Conservation (phyloP, 257 asterid genomes). For the Solanum commersonii region DNA sequence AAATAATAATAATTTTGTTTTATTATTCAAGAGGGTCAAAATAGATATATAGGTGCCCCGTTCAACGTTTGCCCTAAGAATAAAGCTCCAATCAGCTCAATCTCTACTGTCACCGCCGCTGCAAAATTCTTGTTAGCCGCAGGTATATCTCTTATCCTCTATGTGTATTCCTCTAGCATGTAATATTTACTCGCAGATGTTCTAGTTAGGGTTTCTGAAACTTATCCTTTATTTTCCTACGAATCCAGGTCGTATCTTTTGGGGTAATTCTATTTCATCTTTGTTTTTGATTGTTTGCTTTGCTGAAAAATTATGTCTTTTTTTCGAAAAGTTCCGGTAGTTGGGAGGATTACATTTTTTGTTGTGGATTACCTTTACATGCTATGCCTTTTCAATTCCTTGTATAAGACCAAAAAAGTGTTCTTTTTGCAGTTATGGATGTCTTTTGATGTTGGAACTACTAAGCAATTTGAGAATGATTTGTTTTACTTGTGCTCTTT, state of each 20-base stretch:
- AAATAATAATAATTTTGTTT: too few species aligned
- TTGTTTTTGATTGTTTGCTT: background rate
- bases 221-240: background rate
- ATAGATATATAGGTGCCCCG: background rate
- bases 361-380: background rate
- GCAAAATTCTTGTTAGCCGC: background rate
- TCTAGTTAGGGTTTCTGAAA: background rate
- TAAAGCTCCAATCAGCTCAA: background rate
- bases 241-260: background rate
- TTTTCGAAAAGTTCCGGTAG: background rate
- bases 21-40: background rate
- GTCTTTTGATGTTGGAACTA: background rate
- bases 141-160: background rate
- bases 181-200: background rate
- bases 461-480: background rate
- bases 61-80: background rate
- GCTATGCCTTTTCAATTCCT: background rate
- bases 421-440: background rate
- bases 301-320: background rate
- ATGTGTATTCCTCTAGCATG: background rate
- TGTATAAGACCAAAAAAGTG: background rate
- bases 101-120: background rate
- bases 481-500: background rate
- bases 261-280: background rate
- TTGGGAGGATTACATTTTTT: background rate